These are phyloP conservation scores for Aspergillus affinis DNA, from an alignment of 495 filamentous ascomycete species.

Conservation along the genomic window DNA sequence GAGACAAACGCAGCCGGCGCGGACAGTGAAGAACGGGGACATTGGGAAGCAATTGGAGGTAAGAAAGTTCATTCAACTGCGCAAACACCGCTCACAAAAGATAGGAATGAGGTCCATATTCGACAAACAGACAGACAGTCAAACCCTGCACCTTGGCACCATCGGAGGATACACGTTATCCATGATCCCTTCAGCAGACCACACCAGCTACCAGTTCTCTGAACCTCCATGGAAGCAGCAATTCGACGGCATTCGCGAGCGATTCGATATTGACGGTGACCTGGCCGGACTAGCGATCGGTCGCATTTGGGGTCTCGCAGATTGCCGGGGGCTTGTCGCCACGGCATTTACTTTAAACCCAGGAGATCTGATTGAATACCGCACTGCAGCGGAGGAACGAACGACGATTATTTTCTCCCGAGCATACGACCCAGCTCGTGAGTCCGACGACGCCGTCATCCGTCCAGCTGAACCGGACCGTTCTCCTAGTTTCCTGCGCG, in stretches of 20 bases:
- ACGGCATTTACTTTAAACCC: constrained; percentile 49
- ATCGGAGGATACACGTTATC: constrained; percentile 25
- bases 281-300: constrained; percentile 42
- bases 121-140: constrained; percentile 15
- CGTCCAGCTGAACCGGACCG: constrained; percentile 6
- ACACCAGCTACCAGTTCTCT: neutral
- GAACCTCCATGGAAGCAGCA: constrained; percentile 33
- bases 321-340: constrained; percentile 38
- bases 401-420: constrained; percentile 38
- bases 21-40: constrained; percentile 10
- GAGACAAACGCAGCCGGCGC: constrained; percentile 14
- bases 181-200: constrained; percentile 11
- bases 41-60: constrained; percentile 38
- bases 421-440: constrained; percentile 6
- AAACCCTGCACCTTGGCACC: constrained; percentile 33
- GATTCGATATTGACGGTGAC: constrained; percentile 46
- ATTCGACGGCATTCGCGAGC: constrained; percentile 35
- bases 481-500: constrained; percentile 13
- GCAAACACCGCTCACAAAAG: constrained; percentile 11
- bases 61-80: neutral
- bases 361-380: constrained; percentile 54
- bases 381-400: constrained; percentile 36
- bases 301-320: constrained; percentile 53
- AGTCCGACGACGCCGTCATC: constrained; percentile 15
- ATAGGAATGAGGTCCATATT: constrained; percentile 29